Evolutionary conservation across 495 filamentous ascomycete genomes (phyloP).

Genomic region (Penicillium argentinense): DNA sequence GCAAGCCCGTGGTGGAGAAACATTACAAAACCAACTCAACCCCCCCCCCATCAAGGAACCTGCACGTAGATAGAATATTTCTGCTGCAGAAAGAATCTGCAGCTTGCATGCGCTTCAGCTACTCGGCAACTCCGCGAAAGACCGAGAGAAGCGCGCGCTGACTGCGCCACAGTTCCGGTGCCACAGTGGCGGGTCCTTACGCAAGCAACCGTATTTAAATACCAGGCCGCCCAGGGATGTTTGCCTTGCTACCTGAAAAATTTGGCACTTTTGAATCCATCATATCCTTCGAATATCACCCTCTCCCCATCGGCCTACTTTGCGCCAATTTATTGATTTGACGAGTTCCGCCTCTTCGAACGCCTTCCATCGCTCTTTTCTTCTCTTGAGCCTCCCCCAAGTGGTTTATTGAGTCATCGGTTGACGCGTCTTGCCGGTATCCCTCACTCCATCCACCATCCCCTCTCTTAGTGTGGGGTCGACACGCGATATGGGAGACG

Average conservation of each 20-base stretch:
- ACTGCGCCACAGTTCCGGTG: conserved; percentile 1
- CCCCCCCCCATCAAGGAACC: too few species aligned
- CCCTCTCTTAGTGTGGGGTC: conserved; percentile 39
- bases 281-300: conserved; percentile 2
- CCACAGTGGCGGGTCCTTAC: conserved; percentile 15
- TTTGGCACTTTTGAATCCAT: conserved; percentile 25
- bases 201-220: conserved; percentile 8
- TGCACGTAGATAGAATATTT: too few species aligned
- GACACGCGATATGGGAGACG: conserved; percentile 47
- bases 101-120: conserved; percentile 4
- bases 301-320: too few species aligned
- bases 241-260: conserved; percentile 38
- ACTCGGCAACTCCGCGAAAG: conserved; percentile 12
- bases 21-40: too few species aligned
- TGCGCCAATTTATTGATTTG: too few species aligned
- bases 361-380: neutral
- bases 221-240: too few species aligned
- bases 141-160: conserved; percentile 5
- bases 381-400: neutral
- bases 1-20: too few species aligned
- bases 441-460: conserved; percentile 21
- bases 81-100: conserved; percentile 8
- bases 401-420: conserved; percentile 12
- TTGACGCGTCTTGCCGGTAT: conserved; percentile 29
- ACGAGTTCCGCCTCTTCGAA: neutral